Evolutionary conservation across 306 rosid species (phyloP).

Genomic region (Acacia melanoxylon): DNA sequence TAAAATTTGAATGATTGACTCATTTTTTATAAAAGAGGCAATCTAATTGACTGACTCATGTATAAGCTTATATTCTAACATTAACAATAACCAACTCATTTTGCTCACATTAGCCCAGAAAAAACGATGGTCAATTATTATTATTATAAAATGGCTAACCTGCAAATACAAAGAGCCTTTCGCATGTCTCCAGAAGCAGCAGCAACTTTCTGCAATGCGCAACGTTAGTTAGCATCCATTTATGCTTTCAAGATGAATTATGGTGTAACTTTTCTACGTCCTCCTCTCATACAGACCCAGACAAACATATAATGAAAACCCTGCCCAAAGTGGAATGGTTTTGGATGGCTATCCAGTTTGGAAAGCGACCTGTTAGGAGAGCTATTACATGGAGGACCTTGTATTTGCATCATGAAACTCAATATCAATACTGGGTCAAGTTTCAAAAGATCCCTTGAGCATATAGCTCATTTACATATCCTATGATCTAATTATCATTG

Average conservation of each 20-base stretch:
- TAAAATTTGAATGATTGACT: too few relatives aligned
- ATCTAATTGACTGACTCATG: not conserved
- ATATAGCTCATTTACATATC: not conserved
- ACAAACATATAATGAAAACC: not conserved
- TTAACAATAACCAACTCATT: not conserved
- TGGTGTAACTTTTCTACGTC: not conserved
- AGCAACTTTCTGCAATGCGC: constrained; percentile 80
- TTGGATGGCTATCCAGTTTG: not conserved
- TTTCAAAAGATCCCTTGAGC: not conserved
- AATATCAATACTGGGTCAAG: not conserved
- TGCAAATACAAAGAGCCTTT: constrained; percentile 79
- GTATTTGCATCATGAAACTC: not conserved
- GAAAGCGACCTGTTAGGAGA: not conserved
- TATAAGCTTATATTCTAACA: not conserved
- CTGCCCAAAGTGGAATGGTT: not conserved
- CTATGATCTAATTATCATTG: not conserved
- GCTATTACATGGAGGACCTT: not conserved
- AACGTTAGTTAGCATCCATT: constrained; percentile 15
- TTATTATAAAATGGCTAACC: constrained; percentile 50
- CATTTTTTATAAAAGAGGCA: too few relatives aligned
- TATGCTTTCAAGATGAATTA: constrained; percentile 21
- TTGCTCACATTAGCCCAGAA: not conserved
- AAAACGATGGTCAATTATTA: not conserved
- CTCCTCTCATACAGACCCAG: not conserved
- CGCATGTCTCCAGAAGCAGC: constrained; percentile 98